These are phyloP conservation scores for Alopecurus myosuroides DNA, from an alignment of 176 grass and related monocot species.

Conservation along the genomic window DNA sequence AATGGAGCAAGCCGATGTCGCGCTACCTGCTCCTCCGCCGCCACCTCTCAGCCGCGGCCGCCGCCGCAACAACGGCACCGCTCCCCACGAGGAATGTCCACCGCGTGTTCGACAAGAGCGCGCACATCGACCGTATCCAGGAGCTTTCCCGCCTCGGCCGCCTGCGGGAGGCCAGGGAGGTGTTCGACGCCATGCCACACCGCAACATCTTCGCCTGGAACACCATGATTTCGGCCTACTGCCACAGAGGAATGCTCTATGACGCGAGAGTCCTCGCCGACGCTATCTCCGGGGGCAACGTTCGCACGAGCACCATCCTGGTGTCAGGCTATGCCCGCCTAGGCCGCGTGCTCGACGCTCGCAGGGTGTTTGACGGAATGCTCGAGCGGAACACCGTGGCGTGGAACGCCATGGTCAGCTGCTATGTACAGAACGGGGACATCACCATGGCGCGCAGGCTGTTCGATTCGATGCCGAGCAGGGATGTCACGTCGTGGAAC, in stretches of 20 bases:
- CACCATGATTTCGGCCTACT: slow-evolving; percentile 45
- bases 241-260: slow-evolving; percentile 31
- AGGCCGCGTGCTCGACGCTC: slow-evolving; percentile 36
- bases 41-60: slow-evolving; percentile 8
- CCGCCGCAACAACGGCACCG: background rate
- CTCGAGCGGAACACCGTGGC: slow-evolving; percentile 36
- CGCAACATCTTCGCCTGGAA: slow-evolving; percentile 48
- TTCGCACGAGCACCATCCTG: slow-evolving; percentile 44
- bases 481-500: slow-evolving; percentile 53
- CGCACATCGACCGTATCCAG: slow-evolving; percentile 21
- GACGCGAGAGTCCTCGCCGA: slow-evolving; percentile 18
- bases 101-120: background rate
- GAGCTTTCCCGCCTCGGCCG: slow-evolving; percentile 33
- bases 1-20: slow-evolving; percentile 23
- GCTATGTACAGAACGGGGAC: slow-evolving; percentile 50
- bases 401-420: slow-evolving; percentile 64
- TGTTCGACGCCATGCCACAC: slow-evolving; percentile 44
- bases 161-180: slow-evolving; percentile 35
- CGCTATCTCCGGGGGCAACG: slow-evolving; percentile 33
- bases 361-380: slow-evolving; percentile 54
- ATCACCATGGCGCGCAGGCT: slow-evolving; percentile 36
- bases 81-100: background rate
- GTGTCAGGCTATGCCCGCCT: slow-evolving; percentile 29
- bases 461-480: slow-evolving; percentile 53
- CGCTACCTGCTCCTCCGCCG: slow-evolving; percentile 12